phyloP scores from a whole-genome alignment of 495 filamentous ascomycete genomes.

The Trichoderma orchidacearum region DNA sequence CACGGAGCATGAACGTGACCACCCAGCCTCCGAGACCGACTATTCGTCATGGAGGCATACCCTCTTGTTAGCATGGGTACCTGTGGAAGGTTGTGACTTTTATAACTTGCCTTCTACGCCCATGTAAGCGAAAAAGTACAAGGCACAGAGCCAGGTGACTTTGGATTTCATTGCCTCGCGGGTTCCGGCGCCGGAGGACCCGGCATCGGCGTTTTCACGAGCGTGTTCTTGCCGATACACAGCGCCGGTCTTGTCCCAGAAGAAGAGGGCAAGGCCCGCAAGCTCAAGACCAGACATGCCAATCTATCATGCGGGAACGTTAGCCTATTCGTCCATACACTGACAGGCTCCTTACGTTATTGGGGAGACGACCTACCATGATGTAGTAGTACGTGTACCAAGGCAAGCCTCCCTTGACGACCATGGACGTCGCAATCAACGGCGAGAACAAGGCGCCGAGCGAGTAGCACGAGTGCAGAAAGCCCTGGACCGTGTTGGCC shows the following conservation, averaged over 20 bases:
- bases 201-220: slow-evolving; percentile 4
- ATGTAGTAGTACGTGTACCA: slow-evolving; percentile 61
- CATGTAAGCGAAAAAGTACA: slow-evolving; percentile 71
- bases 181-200: slow-evolving; percentile 18
- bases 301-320: slow-evolving; percentile 20
- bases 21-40: slow-evolving; percentile 82
- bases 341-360: too few relatives aligned
- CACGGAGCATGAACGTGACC: slow-evolving; percentile 69
- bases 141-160: slow-evolving; percentile 62
- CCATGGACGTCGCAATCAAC: slow-evolving; percentile 61
- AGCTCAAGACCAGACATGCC: slow-evolving; percentile 51
- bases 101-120: slow-evolving; percentile 43
- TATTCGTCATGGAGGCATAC: neutral
- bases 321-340: too few relatives aligned
- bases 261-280: slow-evolving; percentile 35
- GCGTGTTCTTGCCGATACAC: slow-evolving; percentile 40
- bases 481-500: slow-evolving; percentile 55
- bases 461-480: slow-evolving; percentile 64
- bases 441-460: slow-evolving; percentile 64
- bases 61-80: neutral
- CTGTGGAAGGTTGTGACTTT: neutral
- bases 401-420: slow-evolving; percentile 37
- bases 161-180: slow-evolving; percentile 16
- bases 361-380: slow-evolving; percentile 17
- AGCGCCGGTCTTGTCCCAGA: slow-evolving; percentile 53